phyloP scores from a whole-genome alignment of 2,329 filamentous ascomycete genomes.

The Hypoxylon sp. region DNA sequence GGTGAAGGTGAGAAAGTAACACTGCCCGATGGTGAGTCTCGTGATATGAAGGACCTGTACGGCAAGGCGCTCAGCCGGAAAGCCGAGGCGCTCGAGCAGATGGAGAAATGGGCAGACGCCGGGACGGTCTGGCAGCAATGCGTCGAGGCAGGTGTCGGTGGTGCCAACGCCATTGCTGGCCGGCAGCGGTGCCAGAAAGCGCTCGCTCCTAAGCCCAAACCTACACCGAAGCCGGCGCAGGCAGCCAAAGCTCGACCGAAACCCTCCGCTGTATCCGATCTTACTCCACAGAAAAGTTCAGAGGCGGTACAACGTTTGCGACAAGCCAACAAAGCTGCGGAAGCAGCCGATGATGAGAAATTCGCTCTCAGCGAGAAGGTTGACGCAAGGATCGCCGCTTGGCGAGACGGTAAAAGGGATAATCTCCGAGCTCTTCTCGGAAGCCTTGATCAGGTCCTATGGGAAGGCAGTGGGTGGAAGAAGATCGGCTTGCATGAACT shows the following conservation, averaged over 20 bases:
- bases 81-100: slow-evolving; percentile 93
- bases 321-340: slow-evolving; percentile 86
- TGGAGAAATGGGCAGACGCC: slow-evolving; percentile 94
- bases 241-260: slow-evolving; percentile 62
- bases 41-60: slow-evolving; percentile 93
- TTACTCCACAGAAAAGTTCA: slow-evolving; percentile 67
- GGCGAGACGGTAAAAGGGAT: slow-evolving; percentile 93
- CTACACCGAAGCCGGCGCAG: slow-evolving; percentile 62
- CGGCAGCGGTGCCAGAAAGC: slow-evolving; percentile 92
- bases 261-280: slow-evolving; percentile 57
- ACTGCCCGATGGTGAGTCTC: slow-evolving; percentile 74
- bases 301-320: slow-evolving; percentile 88
- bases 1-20: slow-evolving; percentile 87
- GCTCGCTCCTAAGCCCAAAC: slow-evolving; percentile 76
- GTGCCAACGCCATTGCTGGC: slow-evolving; percentile 84
- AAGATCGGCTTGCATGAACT: slow-evolving; percentile 95
- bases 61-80: slow-evolving; percentile 95
- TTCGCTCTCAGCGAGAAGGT: slow-evolving; percentile 90
- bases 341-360: slow-evolving; percentile 91
- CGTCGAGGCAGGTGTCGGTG: slow-evolving; percentile 89
- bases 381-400: slow-evolving; percentile 81
- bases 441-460: slow-evolving; percentile 89
- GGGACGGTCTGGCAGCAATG: slow-evolving; percentile 83
- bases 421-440: slow-evolving; percentile 90
- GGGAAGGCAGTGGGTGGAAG: slow-evolving; percentile 95